Evolutionary conservation across 495 filamentous ascomycete genomes (phyloP).

Genomic region (Penicillium paxilli): DNA sequence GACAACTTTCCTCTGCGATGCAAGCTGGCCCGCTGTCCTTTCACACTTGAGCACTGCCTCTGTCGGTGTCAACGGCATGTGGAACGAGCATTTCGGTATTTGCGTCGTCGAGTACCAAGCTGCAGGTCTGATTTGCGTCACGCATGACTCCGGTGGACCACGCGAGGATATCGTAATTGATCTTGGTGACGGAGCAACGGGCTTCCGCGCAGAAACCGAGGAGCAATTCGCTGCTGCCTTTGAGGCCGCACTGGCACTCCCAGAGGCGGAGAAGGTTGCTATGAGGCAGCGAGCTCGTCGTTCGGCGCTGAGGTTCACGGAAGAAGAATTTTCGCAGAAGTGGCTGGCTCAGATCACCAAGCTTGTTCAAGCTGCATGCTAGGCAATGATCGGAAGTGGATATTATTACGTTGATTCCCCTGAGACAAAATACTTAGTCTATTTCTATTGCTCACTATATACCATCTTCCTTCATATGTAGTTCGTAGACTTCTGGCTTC

Average conservation of each 20-base stretch:
- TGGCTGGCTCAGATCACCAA: conserved; percentile 74
- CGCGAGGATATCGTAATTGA: conserved; percentile 88
- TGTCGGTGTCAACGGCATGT: conserved; percentile 95
- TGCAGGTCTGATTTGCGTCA: conserved; percentile 86
- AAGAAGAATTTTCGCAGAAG: conserved; percentile 74
- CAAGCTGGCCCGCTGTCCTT: conserved; percentile 81
- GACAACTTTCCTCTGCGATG: conserved; percentile 86
- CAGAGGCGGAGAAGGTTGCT: conserved; percentile 61
- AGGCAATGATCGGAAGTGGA: conserved; percentile 5
- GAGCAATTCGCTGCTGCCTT: conserved; percentile 78
- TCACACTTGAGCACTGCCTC: conserved; percentile 70
- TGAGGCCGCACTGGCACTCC: conserved; percentile 68
- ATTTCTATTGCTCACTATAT: not conserved
- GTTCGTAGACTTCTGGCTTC: too few species aligned
- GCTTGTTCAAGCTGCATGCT: conserved; percentile 51
- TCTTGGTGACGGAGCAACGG: conserved; percentile 73
- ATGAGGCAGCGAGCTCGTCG: conserved; percentile 73
- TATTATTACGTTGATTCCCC: not conserved
- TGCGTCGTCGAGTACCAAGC: conserved; percentile 98
- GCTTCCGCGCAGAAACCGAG: conserved; percentile 78
- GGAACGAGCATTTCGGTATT: conserved; percentile 99
- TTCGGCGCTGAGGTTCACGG: conserved; percentile 80
- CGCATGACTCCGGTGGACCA: conserved; percentile 89
- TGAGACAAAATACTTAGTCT: not conserved
- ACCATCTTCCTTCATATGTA: not conserved